Percentiles rank a stretch among this genome's conserved stretches.
phyloP scores from a whole-genome alignment of 2,329 filamentous ascomycete species.

The Scopulariopsis brevicaulis region DNA sequence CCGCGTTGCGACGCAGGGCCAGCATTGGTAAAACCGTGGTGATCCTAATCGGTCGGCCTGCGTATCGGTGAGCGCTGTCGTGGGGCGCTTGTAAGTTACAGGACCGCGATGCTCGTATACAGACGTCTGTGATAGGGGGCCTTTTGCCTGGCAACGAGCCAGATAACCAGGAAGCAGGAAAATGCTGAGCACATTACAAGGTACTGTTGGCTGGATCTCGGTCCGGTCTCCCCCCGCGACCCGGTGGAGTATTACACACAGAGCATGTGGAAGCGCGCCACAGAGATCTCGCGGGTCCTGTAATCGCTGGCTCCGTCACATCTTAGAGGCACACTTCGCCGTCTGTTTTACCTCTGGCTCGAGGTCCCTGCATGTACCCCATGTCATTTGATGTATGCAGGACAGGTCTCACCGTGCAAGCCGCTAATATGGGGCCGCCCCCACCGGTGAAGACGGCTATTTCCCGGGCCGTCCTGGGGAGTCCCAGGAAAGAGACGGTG shows the following conservation, averaged over 20 bases:
- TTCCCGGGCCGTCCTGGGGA: neutral
- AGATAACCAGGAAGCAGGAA: neutral
- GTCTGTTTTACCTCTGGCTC: neutral
- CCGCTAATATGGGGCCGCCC: conserved; percentile 4
- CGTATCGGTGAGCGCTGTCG: neutral
- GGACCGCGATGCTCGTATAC: neutral
- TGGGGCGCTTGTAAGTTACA: neutral
- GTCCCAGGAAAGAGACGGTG: neutral
- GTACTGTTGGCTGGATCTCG: neutral
- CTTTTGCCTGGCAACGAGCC: neutral
- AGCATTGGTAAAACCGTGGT: neutral
- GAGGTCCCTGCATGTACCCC: neutral
- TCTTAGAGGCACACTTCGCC: neutral
- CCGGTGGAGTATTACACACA: neutral
- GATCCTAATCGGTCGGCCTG: neutral
- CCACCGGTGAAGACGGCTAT: conserved; percentile 3
- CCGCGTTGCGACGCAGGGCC: neutral
- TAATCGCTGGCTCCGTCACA: neutral
- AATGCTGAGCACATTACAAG: neutral
- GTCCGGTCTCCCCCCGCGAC: neutral
- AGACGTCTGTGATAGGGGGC: neutral
- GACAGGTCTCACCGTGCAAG: conserved; percentile 1
- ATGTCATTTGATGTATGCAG: conserved; percentile 1
- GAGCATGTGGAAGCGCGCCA: neutral
- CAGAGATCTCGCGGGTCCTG: neutral